Evolutionary conservation across 768 basidiomycete genomes (phyloP), one percentile per base, ranked within the genome.

Genomic region (Rossbeevera mucosa): DNA sequence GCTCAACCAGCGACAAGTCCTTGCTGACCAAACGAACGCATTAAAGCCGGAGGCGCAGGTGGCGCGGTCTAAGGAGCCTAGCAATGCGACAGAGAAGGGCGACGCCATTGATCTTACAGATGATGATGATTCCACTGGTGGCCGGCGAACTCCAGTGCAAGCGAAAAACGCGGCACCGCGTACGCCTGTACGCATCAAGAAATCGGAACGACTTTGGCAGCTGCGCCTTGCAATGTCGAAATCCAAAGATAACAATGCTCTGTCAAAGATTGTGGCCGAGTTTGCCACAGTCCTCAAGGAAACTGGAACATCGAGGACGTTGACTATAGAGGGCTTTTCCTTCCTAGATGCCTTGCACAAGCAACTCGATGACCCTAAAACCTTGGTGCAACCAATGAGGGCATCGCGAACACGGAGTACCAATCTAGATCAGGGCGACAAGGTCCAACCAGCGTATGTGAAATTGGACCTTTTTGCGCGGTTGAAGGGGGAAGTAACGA

Each of bases 311-410:
- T 88, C 86, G 52, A 77, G 76, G 58, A 80, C 78, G 45, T 62
- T 86, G 59, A 89, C 82, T 30, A 83, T 80, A 65, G 85, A 89
- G 56, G 88, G 80, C 6, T 86, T 84, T 60, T 67, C 73, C 21
- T 86, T 91, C 67, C 68, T 91, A 49, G 86, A 88, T 57, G 76
- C 80, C 25, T 64, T 91, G 56, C 76, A 80, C 67, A 86, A 85
- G 65, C 86, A 86, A 61, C 76, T 91, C 41, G 80, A 78, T 31
- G 82, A 87, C 64, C 83, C 87, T 29, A 80, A 81, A 18, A 79
- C 81, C 33, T 80, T 79, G 58, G 68, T 75, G 26, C 63, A 67
- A 38, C 85, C 85, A 5, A 60, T 81, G 61, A 76, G 84, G 73
- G 67, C 65, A 62, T 74, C 66, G 47, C 68, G 52, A 66, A 72